Evolutionary conservation across 306 rosid genomes (phyloP), one percentile per base, ranked within the genome.

Genomic region (Nissolia schottii): DNA sequence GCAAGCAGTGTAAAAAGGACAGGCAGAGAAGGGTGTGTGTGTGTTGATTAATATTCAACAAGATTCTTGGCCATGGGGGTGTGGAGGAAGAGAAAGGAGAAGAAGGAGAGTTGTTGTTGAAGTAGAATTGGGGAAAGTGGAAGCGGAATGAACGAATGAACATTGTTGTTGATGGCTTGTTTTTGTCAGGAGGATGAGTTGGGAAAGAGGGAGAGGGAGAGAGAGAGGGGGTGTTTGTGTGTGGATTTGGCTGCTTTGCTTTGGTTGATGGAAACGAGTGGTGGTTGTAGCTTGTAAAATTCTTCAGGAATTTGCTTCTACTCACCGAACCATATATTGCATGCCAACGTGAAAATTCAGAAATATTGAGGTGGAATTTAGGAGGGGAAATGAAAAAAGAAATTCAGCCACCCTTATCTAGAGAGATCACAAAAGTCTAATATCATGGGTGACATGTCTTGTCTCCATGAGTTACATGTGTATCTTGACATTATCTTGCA

Each of bases 61-160:
- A 74, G 86, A 86, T 77, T 81, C 67, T 73, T 75, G 76, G 81
- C 76, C 84, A 83, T 93, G 88, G 91, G 82, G 78, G 56, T 80
- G 76, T 66, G 82, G 60, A 81, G 73, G 71, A 67, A 24, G 56
- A 48, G 2, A 79, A 38, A 62, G 74, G 45, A 15, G 83, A 24
- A 37, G 54, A 22, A 27, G 38, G 53, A 40, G 22, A 15, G 58
- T 3, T 29, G 69, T 7, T 2, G 71, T n/a, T 49, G 65, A 2
- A 28, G 70, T 63, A 43, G 71, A 46, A 34, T 70, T 63, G 57
- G 65, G 45, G 77, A 32, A 46, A 51, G 76, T 38, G 27, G 43
- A 14, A 64, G 38, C 27, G 41, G 77, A 84, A 68, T 76, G 49
- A 46, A 73, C 59, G 40, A 76, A 58, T 32, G 45, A 81, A 78